Conservation (phyloP, 306 rosid species). For the Carpinus fangiana region DNA sequence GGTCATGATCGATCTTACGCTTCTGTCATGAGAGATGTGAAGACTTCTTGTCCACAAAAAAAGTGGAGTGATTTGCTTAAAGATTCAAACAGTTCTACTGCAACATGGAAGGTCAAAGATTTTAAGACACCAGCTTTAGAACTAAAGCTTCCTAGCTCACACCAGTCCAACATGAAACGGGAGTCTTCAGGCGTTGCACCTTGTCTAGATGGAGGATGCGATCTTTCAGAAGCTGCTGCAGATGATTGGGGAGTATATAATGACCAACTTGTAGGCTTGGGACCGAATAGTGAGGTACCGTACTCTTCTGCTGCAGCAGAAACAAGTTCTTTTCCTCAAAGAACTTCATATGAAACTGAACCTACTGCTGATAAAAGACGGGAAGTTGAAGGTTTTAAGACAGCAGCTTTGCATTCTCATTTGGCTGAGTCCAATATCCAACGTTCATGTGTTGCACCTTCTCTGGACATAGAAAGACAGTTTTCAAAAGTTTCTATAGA, state of each 20-base stretch:
- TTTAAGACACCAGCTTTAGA: not conserved
- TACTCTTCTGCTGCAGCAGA: slow-evolving; percentile 11
- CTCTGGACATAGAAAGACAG: not conserved
- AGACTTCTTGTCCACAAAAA: not conserved
- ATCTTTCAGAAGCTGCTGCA: slow-evolving; percentile 5
- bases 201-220: slow-evolving; percentile 13
- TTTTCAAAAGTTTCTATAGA: not conserved
- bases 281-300: slow-evolving; percentile 16
- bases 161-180: too few relatives aligned
- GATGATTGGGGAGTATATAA: slow-evolving; percentile 6
- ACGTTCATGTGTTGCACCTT: not conserved
- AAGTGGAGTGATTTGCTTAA: slow-evolving; percentile 30
- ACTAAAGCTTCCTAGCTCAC: slow-evolving; percentile 9
- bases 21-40: not conserved
- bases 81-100: slow-evolving; percentile 13
- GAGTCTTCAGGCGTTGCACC: not conserved
- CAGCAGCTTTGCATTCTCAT: slow-evolving; percentile 26
- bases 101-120: slow-evolving; percentile 12
- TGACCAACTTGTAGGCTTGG: slow-evolving; percentile 24
- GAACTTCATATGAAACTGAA: not conserved
- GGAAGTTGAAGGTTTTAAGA: slow-evolving; percentile 10
- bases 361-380: not conserved
- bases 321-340: not conserved
- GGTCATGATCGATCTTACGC: not conserved
- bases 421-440: not conserved